Conservation (phyloP, 1,139 yeast genomes). For the Suhomyces chickasaworum region DNA sequence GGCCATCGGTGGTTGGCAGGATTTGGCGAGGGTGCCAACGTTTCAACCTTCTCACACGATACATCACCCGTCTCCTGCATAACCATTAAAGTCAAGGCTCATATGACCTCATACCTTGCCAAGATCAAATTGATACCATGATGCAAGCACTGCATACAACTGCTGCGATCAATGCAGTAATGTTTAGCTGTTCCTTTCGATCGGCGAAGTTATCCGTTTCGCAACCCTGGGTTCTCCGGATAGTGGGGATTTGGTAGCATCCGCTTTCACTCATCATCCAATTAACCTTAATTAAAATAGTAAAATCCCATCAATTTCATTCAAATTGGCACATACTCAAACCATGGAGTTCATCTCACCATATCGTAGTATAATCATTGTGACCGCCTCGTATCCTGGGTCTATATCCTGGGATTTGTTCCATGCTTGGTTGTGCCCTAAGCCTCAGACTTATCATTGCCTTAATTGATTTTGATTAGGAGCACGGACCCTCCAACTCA, state of each 20-base stretch:
- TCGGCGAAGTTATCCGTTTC: neutral
- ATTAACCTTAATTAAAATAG: too few species aligned
- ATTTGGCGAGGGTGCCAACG: too few species aligned
- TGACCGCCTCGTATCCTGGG: neutral
- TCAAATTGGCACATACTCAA: too few species aligned
- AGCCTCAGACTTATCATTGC: neutral
- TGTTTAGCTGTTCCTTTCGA: neutral
- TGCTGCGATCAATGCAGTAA: neutral
- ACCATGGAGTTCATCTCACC: too few species aligned
- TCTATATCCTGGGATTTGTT: neutral
- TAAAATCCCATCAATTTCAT: too few species aligned
- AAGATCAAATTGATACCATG: neutral
- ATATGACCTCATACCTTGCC: constrained; percentile 3
- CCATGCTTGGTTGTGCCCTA: neutral
- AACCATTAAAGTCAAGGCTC: constrained; percentile 2
- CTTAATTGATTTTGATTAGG: neutral
- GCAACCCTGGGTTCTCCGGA: neutral
- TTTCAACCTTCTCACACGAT: neutral
- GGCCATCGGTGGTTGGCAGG: too few species aligned
- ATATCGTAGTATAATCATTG: too few species aligned
- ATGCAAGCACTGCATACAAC: neutral
- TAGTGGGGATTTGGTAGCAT: too few species aligned
- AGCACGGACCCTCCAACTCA: neutral
- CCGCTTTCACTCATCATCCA: too few species aligned
- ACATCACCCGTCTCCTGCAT: neutral